Evolutionary conservation across 768 basidiomycete genomes (phyloP).

Genomic region (Tricholoma terreum): DNA sequence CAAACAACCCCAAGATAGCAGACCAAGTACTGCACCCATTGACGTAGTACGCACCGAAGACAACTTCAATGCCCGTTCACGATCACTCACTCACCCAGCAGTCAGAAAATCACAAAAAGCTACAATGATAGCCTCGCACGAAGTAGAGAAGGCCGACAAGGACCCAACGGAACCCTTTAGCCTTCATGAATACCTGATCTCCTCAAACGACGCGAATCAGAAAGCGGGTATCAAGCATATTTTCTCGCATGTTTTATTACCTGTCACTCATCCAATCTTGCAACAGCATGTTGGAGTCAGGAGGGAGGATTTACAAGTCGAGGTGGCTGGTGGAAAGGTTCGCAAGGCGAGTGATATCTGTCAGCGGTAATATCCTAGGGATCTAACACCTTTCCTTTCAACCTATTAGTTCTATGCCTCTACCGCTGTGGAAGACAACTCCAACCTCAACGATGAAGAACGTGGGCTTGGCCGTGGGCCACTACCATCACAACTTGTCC

Average conservation of each 20-base stretch:
- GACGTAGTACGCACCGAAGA: slow-evolving; percentile 48
- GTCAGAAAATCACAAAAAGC: slow-evolving; percentile 21
- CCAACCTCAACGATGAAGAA: slow-evolving; percentile 66
- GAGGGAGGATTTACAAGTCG: slow-evolving; percentile 68
- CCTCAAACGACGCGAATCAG: slow-evolving; percentile 64
- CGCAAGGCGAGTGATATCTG: slow-evolving; percentile 44
- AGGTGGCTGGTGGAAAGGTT: slow-evolving; percentile 52
- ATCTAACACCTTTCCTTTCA: too few relatives aligned
- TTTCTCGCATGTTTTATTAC: not conserved
- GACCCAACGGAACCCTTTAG: slow-evolving; percentile 45
- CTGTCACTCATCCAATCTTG: not conserved
- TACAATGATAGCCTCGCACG: slow-evolving; percentile 37
- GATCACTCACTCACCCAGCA: slow-evolving; percentile 32
- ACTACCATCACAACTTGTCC: slow-evolving; percentile 27
- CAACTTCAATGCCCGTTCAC: slow-evolving; percentile 54
- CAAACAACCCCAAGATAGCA: slow-evolving; percentile 11
- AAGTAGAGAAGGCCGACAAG: slow-evolving; percentile 37
- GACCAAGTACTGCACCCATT: slow-evolving; percentile 31
- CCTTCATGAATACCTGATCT: slow-evolving; percentile 64
- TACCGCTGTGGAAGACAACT: slow-evolving; percentile 28
- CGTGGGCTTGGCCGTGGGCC: slow-evolving; percentile 41
- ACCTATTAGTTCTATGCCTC: slow-evolving; percentile 46
- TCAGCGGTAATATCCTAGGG: too few relatives aligned
- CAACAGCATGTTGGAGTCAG: slow-evolving; percentile 65
- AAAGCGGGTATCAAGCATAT: slow-evolving; percentile 63